Conservation (phyloP, 1,284 basidiomycete genomes). For the Malassezia slooffiae region DNA sequence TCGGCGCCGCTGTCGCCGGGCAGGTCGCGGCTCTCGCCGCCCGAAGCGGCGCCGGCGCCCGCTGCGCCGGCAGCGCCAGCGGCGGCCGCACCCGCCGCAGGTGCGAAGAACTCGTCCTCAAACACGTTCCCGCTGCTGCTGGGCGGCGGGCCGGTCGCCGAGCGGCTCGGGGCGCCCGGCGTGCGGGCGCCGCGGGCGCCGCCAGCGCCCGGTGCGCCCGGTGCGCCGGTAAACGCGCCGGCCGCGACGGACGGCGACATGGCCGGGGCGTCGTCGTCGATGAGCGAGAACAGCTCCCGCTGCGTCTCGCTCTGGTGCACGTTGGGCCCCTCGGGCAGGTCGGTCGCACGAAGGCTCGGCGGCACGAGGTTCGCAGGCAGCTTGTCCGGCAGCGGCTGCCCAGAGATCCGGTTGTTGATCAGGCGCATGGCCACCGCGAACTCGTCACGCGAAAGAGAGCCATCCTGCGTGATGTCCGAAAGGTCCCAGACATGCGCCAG, state of each 20-base stretch:
- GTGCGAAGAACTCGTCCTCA: slow-evolving; percentile 9
- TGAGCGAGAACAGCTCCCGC: slow-evolving; percentile 49
- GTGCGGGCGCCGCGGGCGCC: no score
- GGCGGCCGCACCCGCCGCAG: neutral
- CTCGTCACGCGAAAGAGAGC: slow-evolving; percentile 74
- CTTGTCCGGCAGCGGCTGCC: slow-evolving; percentile 60
- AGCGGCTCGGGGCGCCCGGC: no score
- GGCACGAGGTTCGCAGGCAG: slow-evolving; percentile 70
- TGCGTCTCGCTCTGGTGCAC: slow-evolving; percentile 43
- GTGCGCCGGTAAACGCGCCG: slow-evolving; percentile 29
- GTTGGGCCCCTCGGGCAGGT: slow-evolving; percentile 32
- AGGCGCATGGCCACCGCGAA: slow-evolving; percentile 95
- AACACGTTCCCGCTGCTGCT: slow-evolving; percentile 10
- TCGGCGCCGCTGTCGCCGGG: slow-evolving; percentile 21
- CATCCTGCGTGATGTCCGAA: slow-evolving; percentile 78
- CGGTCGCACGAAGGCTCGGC: slow-evolving; percentile 57
- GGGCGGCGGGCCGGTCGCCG: slow-evolving; percentile 10
- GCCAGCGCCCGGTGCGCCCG: no score
- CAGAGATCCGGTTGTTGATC: slow-evolving; percentile 74
- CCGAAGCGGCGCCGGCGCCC: neutral
- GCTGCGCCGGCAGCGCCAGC: slow-evolving; percentile 1
- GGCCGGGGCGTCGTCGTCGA: slow-evolving; percentile 56
- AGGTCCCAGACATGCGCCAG: slow-evolving; percentile 94
- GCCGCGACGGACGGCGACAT: slow-evolving; percentile 20
- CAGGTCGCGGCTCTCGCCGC: neutral